phyloP scores from a whole-genome alignment of 2,329 filamentous ascomycete species.

The Fusarium pseudograminearum region DNA sequence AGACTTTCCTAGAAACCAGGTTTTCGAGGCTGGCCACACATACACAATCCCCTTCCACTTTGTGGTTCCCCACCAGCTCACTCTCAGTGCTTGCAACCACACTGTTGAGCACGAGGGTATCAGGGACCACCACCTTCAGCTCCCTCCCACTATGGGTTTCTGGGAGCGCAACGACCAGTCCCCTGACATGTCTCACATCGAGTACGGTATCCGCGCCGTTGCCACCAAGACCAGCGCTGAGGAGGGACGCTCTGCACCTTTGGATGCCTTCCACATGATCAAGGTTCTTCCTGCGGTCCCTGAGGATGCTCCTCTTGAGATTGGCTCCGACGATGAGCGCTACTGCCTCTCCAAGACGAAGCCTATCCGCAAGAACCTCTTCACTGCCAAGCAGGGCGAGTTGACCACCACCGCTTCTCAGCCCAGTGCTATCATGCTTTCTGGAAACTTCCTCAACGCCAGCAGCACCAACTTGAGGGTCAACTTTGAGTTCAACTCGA shows the following conservation, averaged over 20 bases:
- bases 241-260: conserved; percentile 49
- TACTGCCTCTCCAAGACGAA: conserved; percentile 66
- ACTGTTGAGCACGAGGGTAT: conserved; percentile 58
- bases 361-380: conserved; percentile 64
- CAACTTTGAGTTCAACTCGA: conserved; percentile 62
- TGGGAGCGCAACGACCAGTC: conserved; percentile 68
- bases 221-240: conserved; percentile 48
- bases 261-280: conserved; percentile 60
- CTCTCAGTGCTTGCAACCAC: conserved; percentile 68
- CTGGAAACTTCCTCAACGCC: conserved; percentile 61
- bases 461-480: conserved; percentile 59
- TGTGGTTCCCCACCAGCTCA: conserved; percentile 68
- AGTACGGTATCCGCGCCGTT: conserved; percentile 65
- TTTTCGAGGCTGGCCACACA: conserved; percentile 62
- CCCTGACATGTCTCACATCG: conserved; percentile 65
- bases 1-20: conserved; percentile 59
- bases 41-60: conserved; percentile 70
- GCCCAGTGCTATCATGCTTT: conserved; percentile 63
- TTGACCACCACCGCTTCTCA: conserved; percentile 61
- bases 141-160: conserved; percentile 65
- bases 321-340: conserved; percentile 60
- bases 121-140: conserved; percentile 63
- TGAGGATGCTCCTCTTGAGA: conserved; percentile 64
- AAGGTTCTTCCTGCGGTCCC: conserved; percentile 64
- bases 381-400: conserved; percentile 64